Evolutionary conservation across 495 filamentous ascomycete genomes (phyloP), one percentile per base, ranked within the genome.

Genomic region (Aspergillus panamensis): DNA sequence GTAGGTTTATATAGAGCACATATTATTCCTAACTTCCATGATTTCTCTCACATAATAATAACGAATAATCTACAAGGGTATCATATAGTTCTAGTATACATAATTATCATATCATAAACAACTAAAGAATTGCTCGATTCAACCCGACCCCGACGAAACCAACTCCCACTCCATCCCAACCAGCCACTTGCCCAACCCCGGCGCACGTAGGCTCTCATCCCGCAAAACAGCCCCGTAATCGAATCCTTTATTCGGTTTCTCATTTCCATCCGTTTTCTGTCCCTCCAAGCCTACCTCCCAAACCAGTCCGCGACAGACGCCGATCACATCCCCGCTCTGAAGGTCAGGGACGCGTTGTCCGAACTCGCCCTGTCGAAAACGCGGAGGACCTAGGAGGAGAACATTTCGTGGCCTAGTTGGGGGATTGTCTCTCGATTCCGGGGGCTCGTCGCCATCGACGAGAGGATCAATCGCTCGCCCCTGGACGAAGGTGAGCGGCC

Each of bases 161-260:
- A 75, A 20, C 42, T 75, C 72, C 75, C 75, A 78, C 53, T 78
- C 73, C 65, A 74, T 70, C n/a, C 61, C 69, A 30, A 78, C 66
- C 10, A 71, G 60, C 74, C 75, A 78, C 35, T 55, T 64, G 14
- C 60, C 61, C 20, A 30, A 19, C 35, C 42, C 49, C 13, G 53
- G 20, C 14, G 6, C 3, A 9, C 33, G 48, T 16, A 44, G 35
- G 35, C 37, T 58, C 14, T 52, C 49, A 21, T 30, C 8, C 29
- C n/a, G 48, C 40, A 52, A 30, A 12, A 52, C 14, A 6, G 32
- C 37, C n/a, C 45, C 56, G 35, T 47, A 20, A 3, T 51, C 48
- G 10, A 17, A 19, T 35, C 6, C 29, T 35, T 20, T 6, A 21
- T 9, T 31, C 43, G n/a, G 17, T 19, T 48, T 43, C 31, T 39